These are phyloP conservation scores for Botrytis squamosa DNA, from an alignment of 2,329 filamentous ascomycete genomes.

Conservation along the genomic window DNA sequence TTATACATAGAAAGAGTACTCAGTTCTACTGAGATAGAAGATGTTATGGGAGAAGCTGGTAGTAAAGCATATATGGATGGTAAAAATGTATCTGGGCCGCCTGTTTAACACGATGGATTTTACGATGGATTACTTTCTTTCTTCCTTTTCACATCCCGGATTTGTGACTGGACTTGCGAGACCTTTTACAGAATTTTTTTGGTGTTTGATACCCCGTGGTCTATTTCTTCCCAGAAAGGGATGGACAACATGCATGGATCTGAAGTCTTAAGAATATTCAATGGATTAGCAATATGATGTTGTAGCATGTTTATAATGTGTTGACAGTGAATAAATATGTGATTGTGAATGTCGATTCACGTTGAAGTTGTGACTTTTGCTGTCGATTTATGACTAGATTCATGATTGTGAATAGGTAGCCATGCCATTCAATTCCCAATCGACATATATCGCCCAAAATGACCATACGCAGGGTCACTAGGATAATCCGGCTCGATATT, in stretches of 20 bases:
- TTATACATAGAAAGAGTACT: constrained; percentile 4
- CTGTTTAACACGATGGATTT: constrained; percentile 12
- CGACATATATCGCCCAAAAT: neutral
- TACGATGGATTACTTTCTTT: neutral
- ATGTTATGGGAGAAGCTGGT: neutral
- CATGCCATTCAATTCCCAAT: neutral
- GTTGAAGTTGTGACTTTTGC: neutral
- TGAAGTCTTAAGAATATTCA: neutral
- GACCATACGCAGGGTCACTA: neutral
- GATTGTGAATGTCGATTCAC: neutral
- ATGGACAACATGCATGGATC: neutral
- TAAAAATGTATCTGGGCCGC: constrained; percentile 13
- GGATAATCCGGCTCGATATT: neutral
- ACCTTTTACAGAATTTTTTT: neutral
- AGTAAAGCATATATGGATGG: constrained; percentile 4
- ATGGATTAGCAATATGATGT: neutral
- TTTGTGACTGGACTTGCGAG: neutral
- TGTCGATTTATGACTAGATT: neutral
- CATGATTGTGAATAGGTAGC: neutral
- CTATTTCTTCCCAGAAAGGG: neutral
- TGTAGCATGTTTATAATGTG: neutral
- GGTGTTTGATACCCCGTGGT: neutral
- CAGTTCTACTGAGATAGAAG: neutral
- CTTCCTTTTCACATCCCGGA: neutral
- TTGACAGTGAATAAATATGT: neutral